phyloP scores from a whole-genome alignment of 768 basidiomycete genomes.

The Suillus subaureus region DNA sequence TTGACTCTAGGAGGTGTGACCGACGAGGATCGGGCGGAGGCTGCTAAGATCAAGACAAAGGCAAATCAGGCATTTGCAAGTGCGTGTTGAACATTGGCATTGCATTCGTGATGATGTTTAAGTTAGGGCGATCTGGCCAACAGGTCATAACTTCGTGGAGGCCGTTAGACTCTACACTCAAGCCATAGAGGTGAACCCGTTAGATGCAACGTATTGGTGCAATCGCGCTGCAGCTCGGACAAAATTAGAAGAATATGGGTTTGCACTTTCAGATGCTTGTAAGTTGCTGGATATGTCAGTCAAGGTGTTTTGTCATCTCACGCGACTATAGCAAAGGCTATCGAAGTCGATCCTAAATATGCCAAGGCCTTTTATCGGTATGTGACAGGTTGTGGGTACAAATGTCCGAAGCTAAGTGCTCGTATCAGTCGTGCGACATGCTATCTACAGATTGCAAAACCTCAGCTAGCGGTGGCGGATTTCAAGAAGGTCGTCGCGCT shows the following conservation, averaged over 20 bases:
- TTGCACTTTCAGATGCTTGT: constrained; percentile 89
- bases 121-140: constrained; percentile 9
- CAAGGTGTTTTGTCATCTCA: not conserved
- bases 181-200: constrained; percentile 86
- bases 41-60: constrained; percentile 72
- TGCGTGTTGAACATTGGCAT: constrained; percentile 35
- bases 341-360: constrained; percentile 85
- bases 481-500: constrained; percentile 82
- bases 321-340: constrained; percentile 66
- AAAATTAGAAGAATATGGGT: constrained; percentile 93
- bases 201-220: constrained; percentile 89
- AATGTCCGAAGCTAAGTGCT: constrained; percentile 1
- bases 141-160: constrained; percentile 72
- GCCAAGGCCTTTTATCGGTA: constrained; percentile 89
- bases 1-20: constrained; percentile 61
- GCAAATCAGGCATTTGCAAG: constrained; percentile 89
- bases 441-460: constrained; percentile 86
- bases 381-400: constrained; percentile 17
- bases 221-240: constrained; percentile 93
- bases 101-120: not conserved
- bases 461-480: constrained; percentile 83
- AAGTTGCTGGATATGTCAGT: constrained; percentile 32
- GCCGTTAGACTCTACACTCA: constrained; percentile 81
- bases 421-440: constrained; percentile 78
- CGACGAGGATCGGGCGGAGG: constrained; percentile 69